phyloP scores from a whole-genome alignment of 331 rosid species.

The Cucumis variabilis region DNA sequence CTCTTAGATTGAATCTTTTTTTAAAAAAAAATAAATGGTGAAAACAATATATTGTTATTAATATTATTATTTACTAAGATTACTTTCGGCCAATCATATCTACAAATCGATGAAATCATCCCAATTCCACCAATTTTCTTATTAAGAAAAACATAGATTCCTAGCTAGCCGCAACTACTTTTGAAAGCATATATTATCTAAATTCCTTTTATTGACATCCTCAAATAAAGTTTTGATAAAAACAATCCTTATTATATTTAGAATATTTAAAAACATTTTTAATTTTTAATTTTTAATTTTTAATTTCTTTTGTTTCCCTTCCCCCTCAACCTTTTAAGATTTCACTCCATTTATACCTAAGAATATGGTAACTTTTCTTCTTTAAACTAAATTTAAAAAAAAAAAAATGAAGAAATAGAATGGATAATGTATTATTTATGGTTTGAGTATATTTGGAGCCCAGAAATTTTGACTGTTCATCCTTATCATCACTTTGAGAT shows the following conservation, averaged over 20 bases:
- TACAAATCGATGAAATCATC: too few species aligned
- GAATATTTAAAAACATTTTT: background rate
- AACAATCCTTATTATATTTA: background rate
- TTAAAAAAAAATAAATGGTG: too few species aligned
- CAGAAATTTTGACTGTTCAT: background rate
- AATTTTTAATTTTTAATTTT: background rate
- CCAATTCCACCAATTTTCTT: too few species aligned
- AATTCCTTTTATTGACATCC: background rate
- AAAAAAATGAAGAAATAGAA: background rate
- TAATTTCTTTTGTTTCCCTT: background rate
- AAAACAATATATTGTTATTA: too few species aligned
- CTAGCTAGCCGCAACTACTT: background rate
- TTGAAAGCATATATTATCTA: background rate
- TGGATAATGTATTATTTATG: slow-evolving; percentile 7
- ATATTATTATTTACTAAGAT: too few species aligned
- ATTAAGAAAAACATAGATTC: too few species aligned
- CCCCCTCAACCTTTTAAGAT: background rate
- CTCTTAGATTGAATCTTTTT: too few species aligned
- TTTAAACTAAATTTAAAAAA: background rate
- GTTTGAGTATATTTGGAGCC: slow-evolving; percentile 7
- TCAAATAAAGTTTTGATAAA: background rate
- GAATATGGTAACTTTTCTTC: background rate
- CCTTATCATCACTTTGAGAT: slow-evolving; percentile 16
- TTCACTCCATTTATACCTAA: background rate
- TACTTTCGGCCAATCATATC: background rate